Evolutionary conservation across 1,284 basidiomycete genomes (phyloP), one percentile per base, ranked within the genome.

Genomic region (Fomitopsis pinicola): DNA sequence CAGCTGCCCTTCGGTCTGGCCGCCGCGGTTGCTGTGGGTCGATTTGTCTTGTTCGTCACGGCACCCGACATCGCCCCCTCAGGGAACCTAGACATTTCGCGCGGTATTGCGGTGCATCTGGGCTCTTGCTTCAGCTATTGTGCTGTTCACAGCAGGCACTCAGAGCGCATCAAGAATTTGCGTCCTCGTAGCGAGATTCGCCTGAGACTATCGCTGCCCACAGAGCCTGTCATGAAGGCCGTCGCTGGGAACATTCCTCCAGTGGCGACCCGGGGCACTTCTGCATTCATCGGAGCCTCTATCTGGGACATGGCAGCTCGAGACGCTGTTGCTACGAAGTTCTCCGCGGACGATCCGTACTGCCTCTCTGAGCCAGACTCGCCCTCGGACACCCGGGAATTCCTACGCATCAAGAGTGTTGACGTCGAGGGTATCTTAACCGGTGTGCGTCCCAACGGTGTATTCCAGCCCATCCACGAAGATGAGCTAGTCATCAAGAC

Each of bases 1-100:
- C 72, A 72, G 52, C 72, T 88, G 28, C 85, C 87, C 5, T 70
- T 77, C 17, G 90, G 91, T 1, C 66, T 89, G 30, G 77, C 80
- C 12, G 68, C 80, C 17, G 83, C 86, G n/a, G 40, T 89, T 36
- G 82, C 89, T 0, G 66, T 94, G 35, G 84, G 80, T 0, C 81
- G 82, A n/a, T 76, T 91, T 54, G 84, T 87, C 50, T 66, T 91
- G 10, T 86, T 92, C 61, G 70, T 93, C 44, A 91, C 91, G 5
- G 84, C 89, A 19, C 82, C 81, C 40, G 94, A 95, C 70, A 80
- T 94, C 55, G 92, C 91, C 63, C 91, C 91, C 0, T 75, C 80
- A 0, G 88, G 90, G 66, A 78, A 81, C 19, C 72, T 84, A 58
- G 84, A 83, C 38, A 79, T 94, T 9, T 86, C 85, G 2, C 84